Conservation (phyloP, 768 basidiomycete genomes). For the Pulveroboletus sp. region DNA sequence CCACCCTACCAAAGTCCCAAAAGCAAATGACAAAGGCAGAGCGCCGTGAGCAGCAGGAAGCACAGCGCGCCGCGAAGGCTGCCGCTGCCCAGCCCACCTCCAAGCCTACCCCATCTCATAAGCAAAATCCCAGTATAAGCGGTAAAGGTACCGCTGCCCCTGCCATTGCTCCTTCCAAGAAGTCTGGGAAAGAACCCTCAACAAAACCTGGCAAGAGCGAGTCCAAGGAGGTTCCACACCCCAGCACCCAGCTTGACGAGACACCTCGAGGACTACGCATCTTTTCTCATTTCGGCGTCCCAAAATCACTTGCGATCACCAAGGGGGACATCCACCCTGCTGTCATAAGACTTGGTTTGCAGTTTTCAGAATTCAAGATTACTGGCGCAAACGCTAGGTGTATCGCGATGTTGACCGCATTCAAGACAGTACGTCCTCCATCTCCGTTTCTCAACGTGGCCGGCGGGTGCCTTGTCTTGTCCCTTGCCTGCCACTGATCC, state of each 20-base stretch:
- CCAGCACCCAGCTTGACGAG: slow-evolving; percentile 31
- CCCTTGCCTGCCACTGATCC: slow-evolving; percentile 3
- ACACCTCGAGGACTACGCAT: slow-evolving; percentile 64
- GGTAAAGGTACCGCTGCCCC: slow-evolving; percentile 16
- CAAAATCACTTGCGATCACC: slow-evolving; percentile 46
- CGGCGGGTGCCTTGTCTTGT: neutral
- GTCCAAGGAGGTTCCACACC: slow-evolving; percentile 23
- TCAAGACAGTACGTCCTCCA: slow-evolving; percentile 69
- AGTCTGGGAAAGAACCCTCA: slow-evolving; percentile 20
- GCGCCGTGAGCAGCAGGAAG: slow-evolving; percentile 73
- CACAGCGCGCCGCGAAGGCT: slow-evolving; percentile 74
- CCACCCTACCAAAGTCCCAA: slow-evolving; percentile 40
- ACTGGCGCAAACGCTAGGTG: slow-evolving; percentile 94
- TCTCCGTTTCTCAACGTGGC: neutral
- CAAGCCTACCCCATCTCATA: slow-evolving; percentile 29
- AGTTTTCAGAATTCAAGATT: slow-evolving; percentile 89
- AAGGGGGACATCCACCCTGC: slow-evolving; percentile 91
- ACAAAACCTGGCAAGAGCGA: slow-evolving; percentile 23
- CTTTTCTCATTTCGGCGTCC: slow-evolving; percentile 81
- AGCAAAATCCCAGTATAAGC: slow-evolving; percentile 16
- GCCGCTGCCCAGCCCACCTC: slow-evolving; percentile 19
- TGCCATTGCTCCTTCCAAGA: slow-evolving; percentile 17
- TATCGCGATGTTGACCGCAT: slow-evolving; percentile 85
- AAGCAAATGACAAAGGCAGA: slow-evolving; percentile 79
- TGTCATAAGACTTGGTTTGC: slow-evolving; percentile 78